Conservation (phyloP, 495 filamentous ascomycete genomes). For the Aspergillus asperescens region DNA sequence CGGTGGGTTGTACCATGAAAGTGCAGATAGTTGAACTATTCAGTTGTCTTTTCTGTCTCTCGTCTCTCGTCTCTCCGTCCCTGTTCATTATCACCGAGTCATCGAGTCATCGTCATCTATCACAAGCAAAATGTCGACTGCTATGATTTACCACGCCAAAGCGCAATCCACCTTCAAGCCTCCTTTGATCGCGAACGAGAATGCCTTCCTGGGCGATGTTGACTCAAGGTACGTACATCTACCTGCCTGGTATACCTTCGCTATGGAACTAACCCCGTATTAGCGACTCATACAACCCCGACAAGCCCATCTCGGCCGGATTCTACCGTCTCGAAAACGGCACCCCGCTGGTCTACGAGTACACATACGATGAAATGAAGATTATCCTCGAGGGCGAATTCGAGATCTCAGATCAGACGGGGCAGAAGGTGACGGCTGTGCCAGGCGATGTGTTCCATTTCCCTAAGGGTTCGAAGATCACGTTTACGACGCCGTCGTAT, state of each 20-base stretch:
- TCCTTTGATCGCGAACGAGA: conserved; percentile 68
- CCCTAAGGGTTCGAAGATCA: conserved; percentile 71
- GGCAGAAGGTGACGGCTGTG: conserved; percentile 60
- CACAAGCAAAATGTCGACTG: conserved; percentile 25
- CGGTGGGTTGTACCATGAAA: neutral
- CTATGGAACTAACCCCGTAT: conserved; percentile 1
- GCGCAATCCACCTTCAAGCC: conserved; percentile 63
- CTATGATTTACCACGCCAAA: conserved; percentile 50
- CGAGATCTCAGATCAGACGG: conserved; percentile 65
- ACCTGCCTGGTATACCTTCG: neutral
- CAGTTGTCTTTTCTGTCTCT: neutral
- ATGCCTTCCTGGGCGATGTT: conserved; percentile 67
- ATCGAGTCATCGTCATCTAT: too few species aligned
- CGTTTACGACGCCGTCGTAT: conserved; percentile 65
- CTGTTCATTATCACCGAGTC: neutral
- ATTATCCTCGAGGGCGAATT: conserved; percentile 75
- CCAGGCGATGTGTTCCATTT: conserved; percentile 76
- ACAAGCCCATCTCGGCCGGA: conserved; percentile 60
- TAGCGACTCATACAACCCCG: conserved; percentile 52
- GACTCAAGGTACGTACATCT: conserved; percentile 46
- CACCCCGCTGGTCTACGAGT: conserved; percentile 66
- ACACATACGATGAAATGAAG: conserved; percentile 76
- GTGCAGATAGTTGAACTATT: neutral
- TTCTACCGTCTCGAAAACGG: conserved; percentile 74
- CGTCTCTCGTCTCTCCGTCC: too few species aligned